Base-by-base conservation (phyloP, 495 filamentous ascomycete genomes). In the Daldinia childiae region DNA sequence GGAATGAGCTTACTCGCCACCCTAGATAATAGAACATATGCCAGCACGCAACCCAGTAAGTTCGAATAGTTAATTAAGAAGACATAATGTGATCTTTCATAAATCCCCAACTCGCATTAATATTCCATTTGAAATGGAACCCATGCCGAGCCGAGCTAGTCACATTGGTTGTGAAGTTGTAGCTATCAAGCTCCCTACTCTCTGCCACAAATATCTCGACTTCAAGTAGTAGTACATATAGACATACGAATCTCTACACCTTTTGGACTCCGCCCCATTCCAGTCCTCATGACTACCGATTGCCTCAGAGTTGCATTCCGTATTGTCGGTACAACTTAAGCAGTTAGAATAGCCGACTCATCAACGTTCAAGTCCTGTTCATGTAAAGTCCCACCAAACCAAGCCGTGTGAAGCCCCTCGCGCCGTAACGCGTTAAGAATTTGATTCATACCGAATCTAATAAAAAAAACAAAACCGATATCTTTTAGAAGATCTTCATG, bases 161-260 rank as follows among this genome's bases (percentile, higher is more conserved):
- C 43, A 57, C 68, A 65, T 26, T 73, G 69, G 57, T 66, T 66
- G 62, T 69, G 60, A 62, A 73, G 56, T 60, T 68, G 69, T 68
- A 68, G 64, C 51, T 50, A 56, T 68, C 69, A 34, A 38, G n/a
- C 56, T 34, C 58, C 39, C 50, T 52, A 63, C 69, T 63, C 32
- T 45, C 41, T 64, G 45, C 59, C 29, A 58, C 63, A 29, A 34
- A 59, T 32, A 26, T 67, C 39, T 60, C 69, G 52, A 43, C 69
- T 63, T 63, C 32, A 52, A 63, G 63, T 72, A 73, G 60, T 73
- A 73, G 71, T 69, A 69, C 71, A 73, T 69, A 63, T 69, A 59
- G 71, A 59, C 64, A 69, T 73, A 65, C 57, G 65, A 66, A 66
- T 62, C 64, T 59, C 58, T 55, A 66, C 62, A 57, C 56, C 57